Conservation (phyloP, 2,329 filamentous ascomycete genomes). For the Monosporascus cannonballus region DNA sequence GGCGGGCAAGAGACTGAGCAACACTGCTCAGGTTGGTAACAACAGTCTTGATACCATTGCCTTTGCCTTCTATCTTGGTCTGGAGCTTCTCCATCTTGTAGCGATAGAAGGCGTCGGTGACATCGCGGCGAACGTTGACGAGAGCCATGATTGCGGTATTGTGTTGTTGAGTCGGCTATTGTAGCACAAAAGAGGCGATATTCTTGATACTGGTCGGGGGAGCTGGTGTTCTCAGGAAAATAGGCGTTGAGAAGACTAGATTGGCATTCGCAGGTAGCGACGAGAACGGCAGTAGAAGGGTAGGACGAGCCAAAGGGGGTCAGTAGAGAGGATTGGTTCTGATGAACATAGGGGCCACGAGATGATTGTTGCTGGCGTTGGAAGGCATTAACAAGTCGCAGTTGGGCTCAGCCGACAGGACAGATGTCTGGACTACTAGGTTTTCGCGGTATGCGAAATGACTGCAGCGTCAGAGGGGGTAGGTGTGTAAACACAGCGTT, state of each 20-base stretch:
- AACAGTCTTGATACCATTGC: constrained; percentile 99
- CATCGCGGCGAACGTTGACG: constrained; percentile 97
- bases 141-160: constrained; percentile 76
- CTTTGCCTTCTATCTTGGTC: constrained; percentile 99
- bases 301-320: constrained; percentile 38
- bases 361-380: constrained; percentile 41
- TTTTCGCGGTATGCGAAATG: constrained; percentile 94
- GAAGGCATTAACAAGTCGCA: constrained; percentile 48
- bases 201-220: constrained; percentile 8
- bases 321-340: constrained; percentile 48
- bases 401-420: constrained; percentile 78
- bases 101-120: constrained; percentile 98
- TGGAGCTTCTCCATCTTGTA: constrained; percentile 99
- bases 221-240: constrained; percentile 18
- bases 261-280: constrained; percentile 25
- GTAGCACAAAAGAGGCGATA: constrained; percentile 8
- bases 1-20: constrained; percentile 84
- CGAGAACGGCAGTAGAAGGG: constrained; percentile 30
- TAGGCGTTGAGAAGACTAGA: constrained; percentile 15
- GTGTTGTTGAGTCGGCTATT: constrained; percentile 10
- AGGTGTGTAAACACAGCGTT: constrained; percentile 90
- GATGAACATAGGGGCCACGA: constrained; percentile 51
- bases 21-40: constrained; percentile 96
- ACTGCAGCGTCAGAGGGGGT: constrained; percentile 90
- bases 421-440: constrained; percentile 83